Base-by-base conservation (phyloP, 768 basidiomycete genomes). In the Amanita polypyramis region DNA sequence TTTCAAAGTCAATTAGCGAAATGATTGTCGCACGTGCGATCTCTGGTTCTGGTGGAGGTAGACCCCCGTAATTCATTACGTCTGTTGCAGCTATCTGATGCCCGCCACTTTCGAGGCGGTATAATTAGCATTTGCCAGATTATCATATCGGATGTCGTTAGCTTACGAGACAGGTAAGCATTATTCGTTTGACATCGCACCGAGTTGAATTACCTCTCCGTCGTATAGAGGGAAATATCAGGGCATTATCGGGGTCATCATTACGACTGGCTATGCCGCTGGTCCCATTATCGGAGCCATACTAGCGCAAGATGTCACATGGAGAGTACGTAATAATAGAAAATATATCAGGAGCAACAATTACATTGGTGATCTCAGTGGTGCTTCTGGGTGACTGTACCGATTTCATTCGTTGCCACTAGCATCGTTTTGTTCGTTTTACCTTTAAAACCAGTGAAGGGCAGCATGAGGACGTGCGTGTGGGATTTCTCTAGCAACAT, bases 201-300 rank as follows among this genome's bases (percentile, higher is more conserved):
- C 14, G n/a, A n/a, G n/a, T n/a, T n/a, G n/a, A n/a, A n/a, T n/a
- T n/a, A n/a, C n/a, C n/a, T n/a, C n/a, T n/a, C n/a, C n/a, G n/a
- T n/a, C n/a, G n/a, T n/a, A n/a, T 52, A 80, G 79, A 52, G 84
- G 84, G 20, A 86, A 86, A 64, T 88, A 85, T 55, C 82, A 85
- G 55, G 85, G 85, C 1, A 81, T 86, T 30, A 79, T 82, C 15
- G 77, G 79, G 2, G 76, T 70, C 4, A 63, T 70, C 8, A 60
- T 70, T 15, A 77, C 79, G 1, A 60, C 80, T 9, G 79, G 82
- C 3, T 84, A 79, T 55, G 73, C 76, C 0, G 67, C 82, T 4
- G 84, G 85, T 0, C 85, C 85, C 0, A 65, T 83, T 0, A 65
- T 86, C 2, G 85, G 85, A 4, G 84, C 85, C 45, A 72, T 72